Evolutionary conservation across 2,329 filamentous ascomycete species (phyloP), one percentile per base, ranked within the genome.

Genomic region (Hymenoscyphus infarciens): DNA sequence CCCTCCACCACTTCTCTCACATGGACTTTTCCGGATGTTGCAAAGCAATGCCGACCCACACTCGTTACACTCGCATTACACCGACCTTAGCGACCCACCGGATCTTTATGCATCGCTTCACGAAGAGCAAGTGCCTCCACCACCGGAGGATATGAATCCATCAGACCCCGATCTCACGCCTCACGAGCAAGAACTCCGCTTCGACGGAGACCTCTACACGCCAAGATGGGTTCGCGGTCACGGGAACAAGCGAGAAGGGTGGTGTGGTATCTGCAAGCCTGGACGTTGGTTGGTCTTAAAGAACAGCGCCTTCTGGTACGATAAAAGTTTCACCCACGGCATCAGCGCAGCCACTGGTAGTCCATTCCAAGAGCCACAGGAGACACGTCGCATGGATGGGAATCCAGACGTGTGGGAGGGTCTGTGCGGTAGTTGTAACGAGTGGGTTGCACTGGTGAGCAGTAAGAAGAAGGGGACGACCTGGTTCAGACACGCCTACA

Each of bases 401-500:
- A 93, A 92, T 71, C 86, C 90, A 3, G 90, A 92, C 72, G 88
- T 92, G 3, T 92, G 88, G 88, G 90, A 94, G 73, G 90, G 88
- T 1, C 80, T 92, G 5, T 94, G 90, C 71, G 86, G 88, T 57
- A 88, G 86, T 72, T 93, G 90, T 76, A 88, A 87, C 68, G 88
- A 92, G 65, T 93, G 90, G 90, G 88, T 93, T 68, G 87, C 88
- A 13, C 79, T 93, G 39, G 89, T 92, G 52, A 93, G 89, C 77
- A 92, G 87, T 74, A 94, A 94, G 79, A 94, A 94, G 80, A 93
- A 94, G 78, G 90, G 90, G n/a, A 96, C 91, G 0, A 93, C 91
- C 3, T 96, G 91, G 90, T 96, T 94, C 76, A 82, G 91, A 68
- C 91, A 96, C 76, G 90, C 91, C 56, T 95, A 95, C 79, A 95